Conservation (phyloP, 2,329 filamentous ascomycete species). For the Sphaerulina musiva region DNA sequence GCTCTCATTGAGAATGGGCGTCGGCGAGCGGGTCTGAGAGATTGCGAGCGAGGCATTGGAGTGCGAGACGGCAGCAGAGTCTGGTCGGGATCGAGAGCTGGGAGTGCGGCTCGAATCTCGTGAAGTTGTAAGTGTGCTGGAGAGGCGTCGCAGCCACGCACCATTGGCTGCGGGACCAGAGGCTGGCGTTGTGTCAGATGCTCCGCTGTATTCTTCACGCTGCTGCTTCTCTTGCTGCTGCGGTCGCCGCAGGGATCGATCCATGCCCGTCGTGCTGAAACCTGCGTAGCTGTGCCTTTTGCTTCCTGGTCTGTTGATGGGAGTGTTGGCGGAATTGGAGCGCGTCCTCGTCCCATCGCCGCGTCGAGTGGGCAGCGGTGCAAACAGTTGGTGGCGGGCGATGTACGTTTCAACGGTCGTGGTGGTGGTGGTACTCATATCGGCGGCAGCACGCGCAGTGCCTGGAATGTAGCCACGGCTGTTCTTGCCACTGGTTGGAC, state of each 20-base stretch:
- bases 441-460: conserved; percentile 5
- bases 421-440: conserved; percentile 6
- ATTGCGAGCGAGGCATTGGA: conserved; percentile 45
- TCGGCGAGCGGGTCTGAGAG: conserved; percentile 50
- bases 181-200: conserved; percentile 8
- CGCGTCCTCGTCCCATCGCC: conserved; percentile 4
- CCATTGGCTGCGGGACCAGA: conserved; percentile 16
- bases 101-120: conserved; percentile 43
- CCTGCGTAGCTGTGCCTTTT: conserved; percentile 6
- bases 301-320: background rate
- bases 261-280: conserved; percentile 17
- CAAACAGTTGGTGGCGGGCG: conserved; percentile 3
- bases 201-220: conserved; percentile 8
- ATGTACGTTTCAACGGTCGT: background rate
- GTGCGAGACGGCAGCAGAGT: conserved; percentile 59
- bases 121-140: conserved; percentile 36
- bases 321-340: conserved; percentile 6
- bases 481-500: background rate
- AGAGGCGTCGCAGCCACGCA: conserved; percentile 63
- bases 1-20: conserved; percentile 52
- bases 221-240: background rate
- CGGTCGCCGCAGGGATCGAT: conserved; percentile 10
- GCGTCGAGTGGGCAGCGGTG: conserved; percentile 2
- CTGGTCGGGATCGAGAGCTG: conserved; percentile 56
- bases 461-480: conserved; percentile 2